Evolutionary conservation across 2,329 filamentous ascomycete genomes (phyloP).

Genomic region (Colletotrichum abscissum): DNA sequence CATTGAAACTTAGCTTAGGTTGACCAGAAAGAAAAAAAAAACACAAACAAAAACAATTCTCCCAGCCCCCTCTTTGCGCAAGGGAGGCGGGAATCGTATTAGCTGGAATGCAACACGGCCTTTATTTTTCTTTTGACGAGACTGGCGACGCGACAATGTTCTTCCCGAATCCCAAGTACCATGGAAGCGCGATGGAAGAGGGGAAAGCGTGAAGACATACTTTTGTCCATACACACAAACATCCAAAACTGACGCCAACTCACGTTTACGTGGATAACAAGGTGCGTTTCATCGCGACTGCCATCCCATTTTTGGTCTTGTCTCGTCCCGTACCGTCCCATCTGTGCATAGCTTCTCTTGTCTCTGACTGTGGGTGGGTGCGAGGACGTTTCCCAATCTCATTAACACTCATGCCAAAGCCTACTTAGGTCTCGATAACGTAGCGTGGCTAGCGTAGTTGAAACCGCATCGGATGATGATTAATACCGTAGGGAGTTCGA

Average conservation of each 20-base stretch:
- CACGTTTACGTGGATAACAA: neutral
- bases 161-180: neutral
- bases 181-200: neutral
- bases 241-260: neutral
- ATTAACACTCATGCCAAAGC: neutral
- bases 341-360: neutral
- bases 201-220: neutral
- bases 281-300: neutral
- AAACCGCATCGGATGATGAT: neutral
- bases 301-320: neutral
- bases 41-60: constrained; percentile 1
- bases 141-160: neutral
- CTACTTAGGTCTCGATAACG: neutral
- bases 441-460: neutral
- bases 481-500: neutral
- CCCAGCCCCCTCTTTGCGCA: constrained; percentile 1
- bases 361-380: neutral
- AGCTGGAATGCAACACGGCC: neutral
- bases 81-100: neutral
- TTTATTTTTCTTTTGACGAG: neutral
- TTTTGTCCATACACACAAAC: neutral
- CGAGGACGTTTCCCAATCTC: neutral
- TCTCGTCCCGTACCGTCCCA: neutral
- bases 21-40: neutral
- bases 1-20: neutral